Evolutionary conservation across 2,329 filamentous ascomycete genomes (phyloP), one percentile per base, ranked within the genome.

Genomic region (Malbranchea zuffiana): DNA sequence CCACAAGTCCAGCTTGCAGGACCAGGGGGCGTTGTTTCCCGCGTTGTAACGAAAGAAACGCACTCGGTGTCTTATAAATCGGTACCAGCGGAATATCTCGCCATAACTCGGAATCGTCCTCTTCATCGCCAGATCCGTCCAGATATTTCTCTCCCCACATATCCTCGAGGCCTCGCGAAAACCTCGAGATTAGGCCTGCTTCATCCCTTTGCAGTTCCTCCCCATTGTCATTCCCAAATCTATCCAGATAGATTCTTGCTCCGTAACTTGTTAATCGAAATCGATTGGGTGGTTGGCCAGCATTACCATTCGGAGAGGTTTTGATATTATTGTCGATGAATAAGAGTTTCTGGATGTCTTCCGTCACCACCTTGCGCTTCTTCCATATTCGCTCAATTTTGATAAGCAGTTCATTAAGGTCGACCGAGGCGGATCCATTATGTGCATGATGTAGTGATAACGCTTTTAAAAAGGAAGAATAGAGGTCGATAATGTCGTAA

Each of bases 331-430:
- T 36, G 49, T 78, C 67, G n/a, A 85, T 60, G 32, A 78, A 80
- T 15, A 87, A 57, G 44, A 78, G 72, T 43, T 73, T 68, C 43
- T 75, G 74, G 32, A 86, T 63, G 49, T 87, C 81, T 26, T 75
- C 72, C 0, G 72, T 60, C 0, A 67, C 71, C 11, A 85, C 78
- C 39, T 68, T 68, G 20, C 80, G 70, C 60, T 81, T 84, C 41
- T 80, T 78, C 81, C 81, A 87, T 24, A 78, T 65, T 45, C 75
- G 71, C 8, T 79, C 73, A 26, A 83, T 66, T 39, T 75, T 69
- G 6, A 74, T 74, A 21, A 72, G 67, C 23, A 86, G 65, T 19
- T 67, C 62, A 23, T 68, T 65, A 29, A 85, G 56, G 49, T 84
- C 78, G 16, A 77, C 72, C 0, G 82, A 77, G 0, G 72, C 66